phyloP scores from a whole-genome alignment of 2,329 filamentous ascomycete species.

The Pseudogymnoascus destructans region DNA sequence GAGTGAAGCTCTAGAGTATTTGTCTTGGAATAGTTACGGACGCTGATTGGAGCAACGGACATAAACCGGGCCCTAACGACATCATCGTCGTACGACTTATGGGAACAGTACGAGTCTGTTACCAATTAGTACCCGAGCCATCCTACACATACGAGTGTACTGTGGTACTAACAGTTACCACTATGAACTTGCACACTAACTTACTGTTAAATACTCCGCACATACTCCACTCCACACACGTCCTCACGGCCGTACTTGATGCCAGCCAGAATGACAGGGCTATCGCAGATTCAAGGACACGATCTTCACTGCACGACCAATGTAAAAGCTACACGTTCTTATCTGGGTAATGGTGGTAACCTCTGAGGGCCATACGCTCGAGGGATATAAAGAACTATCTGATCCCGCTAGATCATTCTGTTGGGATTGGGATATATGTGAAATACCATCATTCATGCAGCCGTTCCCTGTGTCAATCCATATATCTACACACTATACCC shows the following conservation, averaged over 20 bases:
- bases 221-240: not conserved
- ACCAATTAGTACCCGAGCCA: not conserved
- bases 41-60: not conserved
- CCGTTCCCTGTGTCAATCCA: not conserved
- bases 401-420: not conserved
- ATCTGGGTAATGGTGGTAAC: not conserved
- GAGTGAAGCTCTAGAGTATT: not conserved
- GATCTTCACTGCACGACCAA: not conserved
- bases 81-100: not conserved
- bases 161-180: not conserved
- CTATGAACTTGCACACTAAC: not conserved
- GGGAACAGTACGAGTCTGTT: not conserved
- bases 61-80: not conserved
- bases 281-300: not conserved
- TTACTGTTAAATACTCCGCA: not conserved
- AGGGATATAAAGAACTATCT: not conserved
- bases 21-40: not conserved
- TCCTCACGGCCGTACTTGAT: not conserved
- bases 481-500: not conserved
- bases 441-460: not conserved
- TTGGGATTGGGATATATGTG: not conserved
- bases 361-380: too few species aligned
- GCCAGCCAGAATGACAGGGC: not conserved
- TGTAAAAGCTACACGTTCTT: slow-evolving; percentile 1
- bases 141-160: not conserved